A percentile compares a stretch with the other conserved stretches of the same genome.
Conservation (phyloP, 1,139 yeast genomes). For the Kluyveromyces sp. region DNA sequence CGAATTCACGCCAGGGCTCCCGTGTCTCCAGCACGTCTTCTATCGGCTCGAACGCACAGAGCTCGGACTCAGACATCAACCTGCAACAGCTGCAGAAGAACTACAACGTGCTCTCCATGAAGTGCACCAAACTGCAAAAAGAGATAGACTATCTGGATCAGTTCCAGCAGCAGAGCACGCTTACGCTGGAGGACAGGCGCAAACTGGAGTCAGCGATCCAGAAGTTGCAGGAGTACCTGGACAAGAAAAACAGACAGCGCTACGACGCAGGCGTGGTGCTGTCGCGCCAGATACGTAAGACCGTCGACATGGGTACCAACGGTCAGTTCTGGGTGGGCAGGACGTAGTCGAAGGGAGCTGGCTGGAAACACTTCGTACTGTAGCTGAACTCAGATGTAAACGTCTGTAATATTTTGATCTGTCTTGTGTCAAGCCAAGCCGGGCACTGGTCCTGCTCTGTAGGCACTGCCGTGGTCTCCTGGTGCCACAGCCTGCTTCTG, state of each 20-base stretch:
- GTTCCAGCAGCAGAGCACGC: constrained; percentile 32
- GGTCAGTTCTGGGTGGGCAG: constrained; percentile 33
- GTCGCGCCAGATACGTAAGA: constrained; percentile 35
- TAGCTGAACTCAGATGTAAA: too few relatives aligned
- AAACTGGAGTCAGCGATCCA: constrained; percentile 33
- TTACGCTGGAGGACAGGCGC: constrained; percentile 34
- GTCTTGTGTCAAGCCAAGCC: too few relatives aligned
- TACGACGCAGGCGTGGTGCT: constrained; percentile 36
- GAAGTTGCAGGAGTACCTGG: constrained; percentile 35
- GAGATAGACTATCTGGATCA: constrained; percentile 34
- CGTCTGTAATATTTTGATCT: too few relatives aligned
- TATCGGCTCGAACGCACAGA: background rate
- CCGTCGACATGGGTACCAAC: constrained; percentile 36
- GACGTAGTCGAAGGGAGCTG: background rate
- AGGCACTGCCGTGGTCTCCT: too few relatives aligned
- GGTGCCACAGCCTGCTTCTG: too few relatives aligned
- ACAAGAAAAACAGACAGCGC: constrained; percentile 36
- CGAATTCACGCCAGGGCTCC: constrained; percentile 12
- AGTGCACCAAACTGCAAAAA: constrained; percentile 32
- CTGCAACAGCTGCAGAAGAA: constrained; percentile 21
- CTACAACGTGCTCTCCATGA: constrained; percentile 25
- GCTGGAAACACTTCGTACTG: too few relatives aligned
- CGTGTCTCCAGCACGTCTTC: constrained; percentile 2
- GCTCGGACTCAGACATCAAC: constrained; percentile 9
- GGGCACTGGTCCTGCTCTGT: too few relatives aligned